A percentile compares a stretch with the other conserved stretches of the same genome.
phyloP scores from a whole-genome alignment of 2,329 filamentous ascomycete genomes.

The Gyromitra esculenta region DNA sequence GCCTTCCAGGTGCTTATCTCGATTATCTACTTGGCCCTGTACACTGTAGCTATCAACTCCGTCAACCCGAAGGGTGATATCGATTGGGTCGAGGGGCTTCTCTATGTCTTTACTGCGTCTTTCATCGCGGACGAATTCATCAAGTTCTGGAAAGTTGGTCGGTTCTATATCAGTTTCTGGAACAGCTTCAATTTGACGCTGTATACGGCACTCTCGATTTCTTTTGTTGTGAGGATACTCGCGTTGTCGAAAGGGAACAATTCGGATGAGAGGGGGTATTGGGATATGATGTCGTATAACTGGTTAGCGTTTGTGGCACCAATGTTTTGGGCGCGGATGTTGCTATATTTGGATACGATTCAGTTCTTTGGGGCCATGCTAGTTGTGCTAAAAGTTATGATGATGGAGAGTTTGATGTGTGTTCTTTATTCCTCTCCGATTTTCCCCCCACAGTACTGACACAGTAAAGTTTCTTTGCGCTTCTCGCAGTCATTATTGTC shows the following conservation, averaged over 20 bases:
- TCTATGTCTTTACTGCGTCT: conserved; percentile 91
- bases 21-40: conserved; percentile 82
- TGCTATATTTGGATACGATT: conserved; percentile 91
- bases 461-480: conserved; percentile 82
- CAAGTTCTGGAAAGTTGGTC: conserved; percentile 94
- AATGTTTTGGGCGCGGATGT: conserved; percentile 93
- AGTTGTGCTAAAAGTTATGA: conserved; percentile 81
- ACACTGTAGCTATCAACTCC: conserved; percentile 91
- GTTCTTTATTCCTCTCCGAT: not conserved
- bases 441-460: not conserved
- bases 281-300: conserved; percentile 88
- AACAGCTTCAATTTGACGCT: conserved; percentile 87
- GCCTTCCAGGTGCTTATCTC: conserved; percentile 85
- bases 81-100: conserved; percentile 80
- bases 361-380: conserved; percentile 98
- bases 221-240: conserved; percentile 80
- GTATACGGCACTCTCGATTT: conserved; percentile 80
- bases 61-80: conserved; percentile 86
- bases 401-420: conserved; percentile 62
- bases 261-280: conserved; percentile 67
- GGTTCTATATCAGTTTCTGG: conserved; percentile 94
- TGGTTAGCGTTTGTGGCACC: conserved; percentile 92
- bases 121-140: conserved; percentile 87
- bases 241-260: conserved; percentile 72
- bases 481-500: conserved; percentile 82